These are phyloP conservation scores for Nicotiana noctiflora DNA, from an alignment of 257 asterid genomes.

Conservation along the genomic window DNA sequence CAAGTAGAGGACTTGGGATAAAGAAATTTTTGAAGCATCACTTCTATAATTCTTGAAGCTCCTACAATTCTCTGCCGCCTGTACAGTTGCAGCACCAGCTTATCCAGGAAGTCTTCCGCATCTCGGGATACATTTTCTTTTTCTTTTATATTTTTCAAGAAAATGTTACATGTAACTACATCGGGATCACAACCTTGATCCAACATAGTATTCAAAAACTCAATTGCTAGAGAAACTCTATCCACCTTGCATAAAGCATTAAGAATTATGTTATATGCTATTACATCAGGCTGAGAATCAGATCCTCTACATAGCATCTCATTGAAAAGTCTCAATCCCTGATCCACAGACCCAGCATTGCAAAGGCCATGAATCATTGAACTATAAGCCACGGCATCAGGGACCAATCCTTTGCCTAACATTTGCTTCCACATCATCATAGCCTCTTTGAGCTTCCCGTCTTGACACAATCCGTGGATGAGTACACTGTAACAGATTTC, in stretches of 20 bases:
- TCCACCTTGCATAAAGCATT: conserved; percentile 67
- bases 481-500: conserved; percentile 71
- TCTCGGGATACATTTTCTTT: conserved; percentile 51
- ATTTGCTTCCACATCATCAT: conserved; percentile 71
- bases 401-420: conserved; percentile 54
- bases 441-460: conserved; percentile 72
- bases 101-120: conserved; percentile 67
- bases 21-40: conserved; percentile 75
- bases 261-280: conserved; percentile 69
- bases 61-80: conserved; percentile 52
- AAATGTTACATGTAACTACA: conserved; percentile 60
- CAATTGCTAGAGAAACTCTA: conserved; percentile 52
- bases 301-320: conserved; percentile 68
- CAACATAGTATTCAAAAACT: conserved; percentile 69
- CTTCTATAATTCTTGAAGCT: conserved; percentile 60
- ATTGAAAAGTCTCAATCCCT: conserved; percentile 69
- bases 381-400: conserved; percentile 78
- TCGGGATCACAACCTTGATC: conserved; percentile 84
- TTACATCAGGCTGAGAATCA: conserved; percentile 57
- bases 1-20: conserved; percentile 65
- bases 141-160: conserved; percentile 52
- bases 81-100: conserved; percentile 61
- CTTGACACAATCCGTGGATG: conserved; percentile 65
- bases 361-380: conserved; percentile 88
- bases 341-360: conserved; percentile 51